Conservation (phyloP, 352 stramenopile species). For the Phytopythium chamaehyphon region DNA sequence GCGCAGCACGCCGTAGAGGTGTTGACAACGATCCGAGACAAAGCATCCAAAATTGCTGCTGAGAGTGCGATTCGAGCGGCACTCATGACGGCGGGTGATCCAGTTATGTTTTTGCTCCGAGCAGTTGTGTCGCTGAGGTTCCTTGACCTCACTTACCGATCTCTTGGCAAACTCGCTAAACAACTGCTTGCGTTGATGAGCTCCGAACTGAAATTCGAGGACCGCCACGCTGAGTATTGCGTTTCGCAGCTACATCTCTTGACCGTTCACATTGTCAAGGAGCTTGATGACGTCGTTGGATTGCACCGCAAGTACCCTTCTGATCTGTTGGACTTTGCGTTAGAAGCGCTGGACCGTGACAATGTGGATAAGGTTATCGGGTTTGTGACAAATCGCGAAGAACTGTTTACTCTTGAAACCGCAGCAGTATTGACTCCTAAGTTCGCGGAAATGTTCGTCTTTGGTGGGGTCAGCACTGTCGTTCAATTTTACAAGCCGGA, state of each 20-base stretch:
- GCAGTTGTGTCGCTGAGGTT: slow-evolving; percentile 45
- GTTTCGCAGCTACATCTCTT: slow-evolving; percentile 45
- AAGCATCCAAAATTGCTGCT: slow-evolving; percentile 49
- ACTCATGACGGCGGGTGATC: slow-evolving; percentile 41
- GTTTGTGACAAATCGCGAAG: slow-evolving; percentile 44
- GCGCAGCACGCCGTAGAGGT: slow-evolving; percentile 65
- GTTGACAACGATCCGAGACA: slow-evolving; percentile 67
- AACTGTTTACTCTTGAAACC: slow-evolving; percentile 48
- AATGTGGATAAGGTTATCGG: slow-evolving; percentile 70
- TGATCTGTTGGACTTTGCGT: slow-evolving; percentile 48
- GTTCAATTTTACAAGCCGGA: slow-evolving; percentile 64
- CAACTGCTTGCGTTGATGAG: slow-evolving; percentile 53
- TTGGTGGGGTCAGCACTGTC: slow-evolving; percentile 38
- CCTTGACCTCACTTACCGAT: slow-evolving; percentile 60
- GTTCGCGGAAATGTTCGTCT: slow-evolving; percentile 59
- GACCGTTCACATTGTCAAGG: slow-evolving; percentile 68
- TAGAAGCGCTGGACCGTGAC: slow-evolving; percentile 52
- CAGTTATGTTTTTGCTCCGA: slow-evolving; percentile 51
- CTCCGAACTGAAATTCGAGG: slow-evolving; percentile 24
- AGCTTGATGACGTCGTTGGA: slow-evolving; percentile 56
- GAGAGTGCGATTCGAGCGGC: slow-evolving; percentile 42
- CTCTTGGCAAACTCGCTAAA: slow-evolving; percentile 68
- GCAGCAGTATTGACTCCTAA: slow-evolving; percentile 40
- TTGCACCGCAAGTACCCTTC: slow-evolving; percentile 40
- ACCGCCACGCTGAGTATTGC: slow-evolving; percentile 51